Evolutionary conservation across 192 early-diverging fungal species (phyloP).

Genomic region (Lobosporangium transversale): DNA sequence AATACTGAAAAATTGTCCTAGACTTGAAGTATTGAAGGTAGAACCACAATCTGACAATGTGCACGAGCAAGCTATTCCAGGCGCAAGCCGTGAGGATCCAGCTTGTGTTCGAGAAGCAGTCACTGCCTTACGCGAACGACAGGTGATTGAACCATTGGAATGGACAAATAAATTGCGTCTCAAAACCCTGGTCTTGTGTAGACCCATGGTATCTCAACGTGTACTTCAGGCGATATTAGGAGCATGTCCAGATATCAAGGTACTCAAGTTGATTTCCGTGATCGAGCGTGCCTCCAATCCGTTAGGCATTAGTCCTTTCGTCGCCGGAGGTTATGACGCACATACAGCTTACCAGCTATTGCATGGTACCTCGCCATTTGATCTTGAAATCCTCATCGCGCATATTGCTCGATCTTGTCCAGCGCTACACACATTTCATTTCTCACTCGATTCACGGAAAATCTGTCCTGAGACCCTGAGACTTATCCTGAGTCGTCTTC

Average conservation of each 20-base stretch:
- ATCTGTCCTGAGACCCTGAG: not conserved
- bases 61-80: conserved; percentile 13
- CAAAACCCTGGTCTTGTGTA: conserved; percentile 8
- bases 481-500: not conserved
- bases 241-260: conserved; percentile 5
- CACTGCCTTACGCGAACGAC: conserved; percentile 3
- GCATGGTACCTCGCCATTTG: conserved; percentile 1
- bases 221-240: conserved; percentile 7
- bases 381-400: not conserved
- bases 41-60: not conserved
- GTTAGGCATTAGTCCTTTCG: not conserved
- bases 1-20: conserved; percentile 13
- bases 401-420: conserved; percentile 9
- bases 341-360: not conserved
- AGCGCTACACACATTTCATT: conserved; percentile 18
- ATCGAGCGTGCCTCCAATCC: conserved; percentile 10
- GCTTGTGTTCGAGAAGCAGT: conserved; percentile 11
- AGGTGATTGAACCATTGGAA: conserved; percentile 9
- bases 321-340: not conserved
- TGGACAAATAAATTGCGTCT: conserved; percentile 8
- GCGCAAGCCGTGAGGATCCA: conserved; percentile 14
- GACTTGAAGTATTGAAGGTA: conserved; percentile 5
- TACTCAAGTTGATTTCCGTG: conserved; percentile 8
- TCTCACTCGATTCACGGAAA: not conserved
- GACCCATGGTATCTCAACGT: conserved; percentile 15